Conservation (phyloP, 805 yeast genomes). For the Candida arabinofermentans region DNA sequence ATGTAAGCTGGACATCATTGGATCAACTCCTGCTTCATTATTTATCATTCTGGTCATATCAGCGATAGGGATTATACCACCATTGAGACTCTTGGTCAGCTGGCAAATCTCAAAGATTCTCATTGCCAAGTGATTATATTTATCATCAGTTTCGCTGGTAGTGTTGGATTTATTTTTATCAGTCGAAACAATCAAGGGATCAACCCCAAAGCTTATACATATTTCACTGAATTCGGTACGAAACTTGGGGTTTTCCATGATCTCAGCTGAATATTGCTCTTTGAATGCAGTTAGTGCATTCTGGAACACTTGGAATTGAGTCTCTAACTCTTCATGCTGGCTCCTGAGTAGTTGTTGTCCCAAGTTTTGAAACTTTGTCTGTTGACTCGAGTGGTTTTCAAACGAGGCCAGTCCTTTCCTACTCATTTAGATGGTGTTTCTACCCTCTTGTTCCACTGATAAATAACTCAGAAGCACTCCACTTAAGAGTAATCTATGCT, state of each 20-base stretch:
- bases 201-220: conserved; percentile 79
- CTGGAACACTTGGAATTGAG: conserved; percentile 76
- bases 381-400: conserved; percentile 16
- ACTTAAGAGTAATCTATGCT: too few species aligned
- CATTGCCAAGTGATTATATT: conserved; percentile 63
- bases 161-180: not conserved
- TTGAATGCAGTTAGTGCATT: conserved; percentile 74
- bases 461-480: too few species aligned
- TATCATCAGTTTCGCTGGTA: conserved; percentile 42
- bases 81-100: conserved; percentile 65
- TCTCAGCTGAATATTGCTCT: conserved; percentile 62
- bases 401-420: conserved; percentile 29
- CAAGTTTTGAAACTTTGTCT: conserved; percentile 42
- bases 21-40: conserved; percentile 25
- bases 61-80: conserved; percentile 70
- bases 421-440: conserved; percentile 12
- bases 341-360: conserved; percentile 47
- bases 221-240: conserved; percentile 69
- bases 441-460: too few species aligned
- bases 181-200: conserved; percentile 53
- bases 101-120: conserved; percentile 74
- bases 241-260: conserved; percentile 59
- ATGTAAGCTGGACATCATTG: not conserved
- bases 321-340: conserved; percentile 58
- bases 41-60: conserved; percentile 40